Percentiles rank a stretch among this genome's conserved stretches.
Conservation (phyloP, 768 basidiomycete species). For the Paxillus ammoniavirescens region DNA sequence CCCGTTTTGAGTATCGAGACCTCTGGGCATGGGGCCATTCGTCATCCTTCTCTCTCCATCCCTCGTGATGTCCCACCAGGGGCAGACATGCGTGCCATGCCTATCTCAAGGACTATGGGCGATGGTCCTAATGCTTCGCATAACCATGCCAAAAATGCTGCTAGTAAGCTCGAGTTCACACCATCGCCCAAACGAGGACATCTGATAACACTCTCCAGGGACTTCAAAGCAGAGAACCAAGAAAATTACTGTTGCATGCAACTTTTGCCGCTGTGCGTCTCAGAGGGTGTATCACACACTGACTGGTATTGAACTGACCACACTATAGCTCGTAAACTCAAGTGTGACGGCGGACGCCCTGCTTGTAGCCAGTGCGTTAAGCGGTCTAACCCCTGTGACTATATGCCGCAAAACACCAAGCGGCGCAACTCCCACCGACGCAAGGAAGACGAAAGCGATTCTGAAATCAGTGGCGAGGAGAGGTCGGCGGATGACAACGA, state of each 20-base stretch:
- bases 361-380: conserved; percentile 82
- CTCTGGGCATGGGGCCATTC: conserved; percentile 41
- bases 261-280: conserved; percentile 84
- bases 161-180: conserved; percentile 35
- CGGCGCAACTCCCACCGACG: conserved; percentile 65
- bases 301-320: conserved; percentile 18
- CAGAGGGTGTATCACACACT: conserved; percentile 10
- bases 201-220: conserved; percentile 35
- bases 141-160: conserved; percentile 32
- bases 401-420: conserved; percentile 70
- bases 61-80: conserved; percentile 47
- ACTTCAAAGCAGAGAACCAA: conserved; percentile 69
- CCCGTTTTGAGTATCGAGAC: conserved; percentile 66
- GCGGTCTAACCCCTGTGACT: conserved; percentile 76
- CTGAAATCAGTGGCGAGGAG: conserved; percentile 66
- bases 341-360: conserved; percentile 84
- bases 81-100: conserved; percentile 43
- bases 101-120: conserved; percentile 37
- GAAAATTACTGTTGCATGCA: conserved; percentile 88
- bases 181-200: conserved; percentile 6
- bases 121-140: conserved; percentile 33
- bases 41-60: conserved; percentile 45
- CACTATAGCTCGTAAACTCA: conserved; percentile 73
- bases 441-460: conserved; percentile 55
- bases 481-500: conserved; percentile 49